phyloP scores from a whole-genome alignment of 2,329 filamentous ascomycete species.

The Camptophora hylomeconis region DNA sequence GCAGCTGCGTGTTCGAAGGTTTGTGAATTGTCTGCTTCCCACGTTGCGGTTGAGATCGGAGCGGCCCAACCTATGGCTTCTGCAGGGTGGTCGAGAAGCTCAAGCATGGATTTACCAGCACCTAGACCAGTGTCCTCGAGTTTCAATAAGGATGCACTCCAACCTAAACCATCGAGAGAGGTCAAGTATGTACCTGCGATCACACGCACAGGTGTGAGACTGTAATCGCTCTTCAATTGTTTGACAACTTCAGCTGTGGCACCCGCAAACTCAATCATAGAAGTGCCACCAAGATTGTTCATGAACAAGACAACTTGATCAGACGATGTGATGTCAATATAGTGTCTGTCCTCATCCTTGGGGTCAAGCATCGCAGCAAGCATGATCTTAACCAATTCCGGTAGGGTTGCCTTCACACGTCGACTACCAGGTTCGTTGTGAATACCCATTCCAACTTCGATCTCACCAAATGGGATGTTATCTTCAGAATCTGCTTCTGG shows the following conservation, averaged over 20 bases:
- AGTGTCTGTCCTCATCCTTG: constrained; percentile 51
- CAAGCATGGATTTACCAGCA: constrained; percentile 42
- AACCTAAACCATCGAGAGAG: constrained; percentile 57
- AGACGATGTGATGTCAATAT: constrained; percentile 41
- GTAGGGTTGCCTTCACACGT: constrained; percentile 35
- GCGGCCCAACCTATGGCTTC: constrained; percentile 53
- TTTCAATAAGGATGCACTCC: constrained; percentile 55
- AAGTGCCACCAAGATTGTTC: constrained; percentile 59
- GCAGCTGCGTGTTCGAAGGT: constrained; percentile 29
- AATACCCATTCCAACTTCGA: constrained; percentile 56
- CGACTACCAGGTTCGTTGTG: constrained; percentile 51
- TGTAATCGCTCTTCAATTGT: constrained; percentile 45
- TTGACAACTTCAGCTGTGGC: constrained; percentile 53
- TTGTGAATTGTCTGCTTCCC: constrained; percentile 36
- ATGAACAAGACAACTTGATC: constrained; percentile 52
- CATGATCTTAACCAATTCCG: constrained; percentile 46
- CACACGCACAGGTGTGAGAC: constrained; percentile 48
- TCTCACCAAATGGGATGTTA: constrained; percentile 32
- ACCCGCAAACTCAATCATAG: constrained; percentile 52
- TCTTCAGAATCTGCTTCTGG: constrained; percentile 43
- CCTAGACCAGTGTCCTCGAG: constrained; percentile 46
- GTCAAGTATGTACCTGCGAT: constrained; percentile 59
- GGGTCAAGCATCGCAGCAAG: constrained; percentile 50
- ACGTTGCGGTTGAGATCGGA: constrained; percentile 45
- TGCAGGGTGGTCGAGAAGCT: constrained; percentile 54